Evolutionary conservation across 2,329 filamentous ascomycete species (phyloP), one percentile per base, ranked within the genome.

Genomic region (Phaeosphaeriaceae sp.): DNA sequence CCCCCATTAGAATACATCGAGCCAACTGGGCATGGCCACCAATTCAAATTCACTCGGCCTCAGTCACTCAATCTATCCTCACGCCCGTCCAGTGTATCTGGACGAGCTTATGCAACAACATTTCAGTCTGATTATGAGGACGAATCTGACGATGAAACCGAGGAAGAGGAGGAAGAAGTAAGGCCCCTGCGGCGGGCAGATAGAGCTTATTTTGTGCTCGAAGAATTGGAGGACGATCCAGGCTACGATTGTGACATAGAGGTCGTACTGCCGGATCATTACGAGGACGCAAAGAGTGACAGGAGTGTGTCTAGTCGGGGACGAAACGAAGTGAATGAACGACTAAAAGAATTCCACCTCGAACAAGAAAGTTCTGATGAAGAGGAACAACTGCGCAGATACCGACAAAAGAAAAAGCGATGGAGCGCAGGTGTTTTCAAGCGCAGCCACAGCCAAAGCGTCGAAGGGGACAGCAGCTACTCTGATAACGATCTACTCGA

Each of bases 341-440:
- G 62, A 35, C 62, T 76, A 50, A 67, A 67, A 44, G 64, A 70
- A 26, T 49, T 77, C 30, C 61, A 71, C 21, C 71, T 75, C 46
- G 54, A 64, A 16, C 63, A 58, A 50, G 65, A 64, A 12, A 68
- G 64, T n/a, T 65, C 68, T 7, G 65, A 70, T 37, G 64, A 74
- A 38, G 67, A 71, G 38, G 58, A 66, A 47, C 56, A 65, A 42
- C 57, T 64, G 48, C 54, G 64, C 17, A 65, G 59, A 32, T 69
- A 71, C 38, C 48, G 56, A 46, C 63, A 60, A 32, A 74, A 74
- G 52, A 76, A 75, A 55, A 74, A 76, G 51, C 64, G 72, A 33
- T 76, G 74, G 69, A 76, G 75, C 38, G 63, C 68, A 17, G 71
- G 74, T 7, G 63, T 71, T 35, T 77, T 74, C 65, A 80, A 80